Conservation (phyloP, 257 asterid species). For the Lithospermum erythrorhizon region DNA sequence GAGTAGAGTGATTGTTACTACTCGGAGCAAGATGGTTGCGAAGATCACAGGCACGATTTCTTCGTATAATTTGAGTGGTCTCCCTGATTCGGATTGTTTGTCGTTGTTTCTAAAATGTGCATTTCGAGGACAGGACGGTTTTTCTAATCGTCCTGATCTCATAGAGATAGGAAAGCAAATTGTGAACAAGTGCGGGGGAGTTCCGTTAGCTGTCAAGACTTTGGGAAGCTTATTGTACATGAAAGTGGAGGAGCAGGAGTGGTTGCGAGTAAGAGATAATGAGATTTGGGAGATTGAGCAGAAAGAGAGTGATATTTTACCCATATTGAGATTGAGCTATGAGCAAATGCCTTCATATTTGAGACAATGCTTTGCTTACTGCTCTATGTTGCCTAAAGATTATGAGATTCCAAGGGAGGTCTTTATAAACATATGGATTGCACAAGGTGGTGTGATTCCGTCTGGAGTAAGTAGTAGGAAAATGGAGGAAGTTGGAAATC, state of each 20-base stretch:
- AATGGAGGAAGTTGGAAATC: constrained; percentile 33
- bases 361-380: constrained; percentile 52
- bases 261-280: constrained; percentile 32
- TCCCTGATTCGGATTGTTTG: constrained; percentile 31
- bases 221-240: constrained; percentile 34
- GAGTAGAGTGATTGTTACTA: constrained; percentile 36
- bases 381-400: constrained; percentile 48
- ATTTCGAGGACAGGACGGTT: constrained; percentile 18
- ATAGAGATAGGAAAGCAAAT: constrained; percentile 36
- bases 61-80: constrained; percentile 25
- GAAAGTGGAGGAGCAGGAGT: constrained; percentile 33
- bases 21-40: constrained; percentile 38
- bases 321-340: constrained; percentile 36
- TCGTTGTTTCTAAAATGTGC: constrained; percentile 37
- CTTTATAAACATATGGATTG: constrained; percentile 47
- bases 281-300: constrained; percentile 44
- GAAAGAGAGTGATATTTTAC: constrained; percentile 32
- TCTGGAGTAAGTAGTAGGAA: constrained; percentile 13
- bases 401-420: constrained; percentile 33
- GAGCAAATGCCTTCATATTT: constrained; percentile 35
- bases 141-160: constrained; percentile 15
- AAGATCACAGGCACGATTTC: constrained; percentile 21
- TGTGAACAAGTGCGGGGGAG: constrained; percentile 40
- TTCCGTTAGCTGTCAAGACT: constrained; percentile 40
- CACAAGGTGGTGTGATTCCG: constrained; percentile 33